Evolutionary conservation across 345 rosid genomes (phyloP).

Genomic region (Citrus cavaleriei): DNA sequence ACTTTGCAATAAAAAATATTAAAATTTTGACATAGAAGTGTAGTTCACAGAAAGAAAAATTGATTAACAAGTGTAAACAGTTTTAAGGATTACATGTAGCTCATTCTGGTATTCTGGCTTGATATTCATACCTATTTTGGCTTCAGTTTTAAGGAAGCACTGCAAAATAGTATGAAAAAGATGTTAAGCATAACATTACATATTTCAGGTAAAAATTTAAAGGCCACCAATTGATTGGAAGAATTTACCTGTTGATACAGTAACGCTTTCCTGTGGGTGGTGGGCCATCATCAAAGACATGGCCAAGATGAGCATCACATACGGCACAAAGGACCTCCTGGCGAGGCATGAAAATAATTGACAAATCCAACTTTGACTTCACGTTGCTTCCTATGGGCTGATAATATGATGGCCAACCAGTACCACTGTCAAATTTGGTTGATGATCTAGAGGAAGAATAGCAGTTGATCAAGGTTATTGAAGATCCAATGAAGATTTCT

Average conservation of each 20-base stretch:
- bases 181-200: background rate
- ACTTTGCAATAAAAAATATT: background rate
- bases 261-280: slow-evolving; percentile 81
- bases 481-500: background rate
- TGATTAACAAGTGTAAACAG: background rate
- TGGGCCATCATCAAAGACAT: slow-evolving; percentile 84
- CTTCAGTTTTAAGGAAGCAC: slow-evolving; percentile 44
- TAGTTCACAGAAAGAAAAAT: background rate
- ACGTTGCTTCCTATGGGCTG: slow-evolving; percentile 67
- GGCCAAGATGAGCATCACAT: slow-evolving; percentile 88
- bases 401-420: slow-evolving; percentile 95
- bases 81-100: no score
- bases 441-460: slow-evolving; percentile 52
- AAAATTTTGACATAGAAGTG: background rate
- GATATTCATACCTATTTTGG: slow-evolving; percentile 21
- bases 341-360: slow-evolving; percentile 89
- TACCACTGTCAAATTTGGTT: slow-evolving; percentile 95
- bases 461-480: background rate
- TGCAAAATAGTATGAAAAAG: slow-evolving; percentile 20
- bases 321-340: slow-evolving; percentile 67
- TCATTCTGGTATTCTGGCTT: background rate
- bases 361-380: slow-evolving; percentile 66
- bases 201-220: background rate
- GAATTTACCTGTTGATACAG: slow-evolving; percentile 74
- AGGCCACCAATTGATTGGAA: background rate